Base-by-base conservation (phyloP, 176 grass and related monocot genomes). In the Cenchrus purpureus region DNA sequence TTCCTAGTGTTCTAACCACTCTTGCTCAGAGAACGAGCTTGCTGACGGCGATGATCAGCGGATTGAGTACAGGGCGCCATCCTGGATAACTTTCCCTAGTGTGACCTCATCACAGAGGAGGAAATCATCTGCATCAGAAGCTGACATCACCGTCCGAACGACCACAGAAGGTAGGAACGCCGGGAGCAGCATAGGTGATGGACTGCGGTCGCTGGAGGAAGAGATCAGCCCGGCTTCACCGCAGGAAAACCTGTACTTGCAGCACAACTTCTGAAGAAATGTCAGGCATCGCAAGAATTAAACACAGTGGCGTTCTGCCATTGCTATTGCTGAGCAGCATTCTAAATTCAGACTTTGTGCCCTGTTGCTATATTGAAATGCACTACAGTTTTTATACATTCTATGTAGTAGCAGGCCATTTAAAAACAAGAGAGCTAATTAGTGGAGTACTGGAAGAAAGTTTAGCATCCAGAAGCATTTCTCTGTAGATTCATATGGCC, bases 1-100 rank as follows among this genome's bases (percentile, higher is more conserved):
- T 95, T 97, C 95, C 95, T 63, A 97, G 95, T 16, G 91, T 97
- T 97, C 92, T 6, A 97, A 97, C 67, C 88, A 91, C 79, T 97
- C 95, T 10, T 97, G 89, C 73, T 97, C 95, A 3, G 95, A 97
- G 84, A 97, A 91, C 9, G 95, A 97, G 52, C 88, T 94, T 40
- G 90, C 68, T 2, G 92, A 97, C 0, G 86, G 62, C 4, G 92
- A 97, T 4, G 95, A 97, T 60, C 90, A 93, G 45, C 84, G 81
- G 81, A 86, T 91, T 1, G 95, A 97, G 85, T 92, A 92, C 54
- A 86, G 95, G 82, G 95, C 95, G 9, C 95, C 95, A 68, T 95
- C 92, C 32, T 97, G 95, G 95, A 97, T 97, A 80, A 97, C 95
- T 13, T 95, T 97, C 55, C 95, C 95, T 63, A 97, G 95, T 16